phyloP scores from a whole-genome alignment of 257 asterid species.

The Solanum clarkiae region DNA sequence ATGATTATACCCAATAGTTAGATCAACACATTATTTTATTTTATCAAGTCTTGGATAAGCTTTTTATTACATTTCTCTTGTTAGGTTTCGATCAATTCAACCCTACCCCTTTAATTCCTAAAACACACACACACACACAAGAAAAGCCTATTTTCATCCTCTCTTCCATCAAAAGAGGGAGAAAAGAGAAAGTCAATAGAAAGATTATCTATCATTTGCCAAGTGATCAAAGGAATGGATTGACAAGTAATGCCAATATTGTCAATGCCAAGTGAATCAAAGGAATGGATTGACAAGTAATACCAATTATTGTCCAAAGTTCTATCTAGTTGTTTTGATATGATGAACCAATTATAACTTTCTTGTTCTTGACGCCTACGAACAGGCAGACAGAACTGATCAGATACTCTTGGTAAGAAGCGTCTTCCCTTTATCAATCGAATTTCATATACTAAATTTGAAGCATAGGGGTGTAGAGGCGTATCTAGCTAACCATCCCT shows the following conservation, averaged over 20 bases:
- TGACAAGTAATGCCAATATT: no score
- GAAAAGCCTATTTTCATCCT: background rate
- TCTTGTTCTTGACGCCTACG: background rate
- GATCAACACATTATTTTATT: background rate
- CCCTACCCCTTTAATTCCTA: background rate
- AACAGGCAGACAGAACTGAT: background rate
- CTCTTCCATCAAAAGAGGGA: background rate
- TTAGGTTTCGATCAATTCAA: slow-evolving; percentile 13
- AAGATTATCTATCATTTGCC: slow-evolving; percentile 19
- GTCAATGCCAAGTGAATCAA: slow-evolving; percentile 28
- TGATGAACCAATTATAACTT: slow-evolving; percentile 24
- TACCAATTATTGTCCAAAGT: slow-evolving; percentile 1
- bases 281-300: slow-evolving; percentile 40
- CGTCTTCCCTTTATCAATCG: background rate
- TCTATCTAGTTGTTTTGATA: slow-evolving; percentile 21
- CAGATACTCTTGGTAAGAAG: background rate
- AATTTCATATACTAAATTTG: background rate
- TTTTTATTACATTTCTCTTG: slow-evolving; percentile 15
- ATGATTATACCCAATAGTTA: slow-evolving; percentile 1
- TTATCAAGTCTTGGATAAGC: slow-evolving; percentile 21
- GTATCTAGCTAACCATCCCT: background rate
- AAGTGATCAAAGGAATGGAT: background rate
- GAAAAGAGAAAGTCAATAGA: slow-evolving; percentile 19
- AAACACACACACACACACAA: background rate
- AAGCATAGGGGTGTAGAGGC: background rate